These are phyloP conservation scores for Clarireedia sp. DNA, from an alignment of 2,329 filamentous ascomycete genomes.

Conservation along the genomic window DNA sequence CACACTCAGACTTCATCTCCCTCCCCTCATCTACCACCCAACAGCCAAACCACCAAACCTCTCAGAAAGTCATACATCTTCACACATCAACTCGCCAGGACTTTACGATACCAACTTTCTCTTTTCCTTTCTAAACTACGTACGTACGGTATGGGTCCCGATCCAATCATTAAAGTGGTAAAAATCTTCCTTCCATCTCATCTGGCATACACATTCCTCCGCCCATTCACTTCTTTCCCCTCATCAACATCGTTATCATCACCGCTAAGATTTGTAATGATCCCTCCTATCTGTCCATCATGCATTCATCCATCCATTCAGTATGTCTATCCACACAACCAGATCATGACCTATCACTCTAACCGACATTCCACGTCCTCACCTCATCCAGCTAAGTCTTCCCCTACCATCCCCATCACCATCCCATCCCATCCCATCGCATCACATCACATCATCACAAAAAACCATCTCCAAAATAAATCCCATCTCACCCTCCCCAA, in stretches of 20 bases:
- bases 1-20: too few species aligned
- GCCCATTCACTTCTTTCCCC: not conserved
- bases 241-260: not conserved
- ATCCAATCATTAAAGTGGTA: not conserved
- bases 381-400: not conserved
- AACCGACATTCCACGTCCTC: not conserved
- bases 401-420: not conserved
- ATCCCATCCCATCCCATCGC: not conserved
- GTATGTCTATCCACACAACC: not conserved
- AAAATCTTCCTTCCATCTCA: not conserved
- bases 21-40: not conserved
- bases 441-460: not conserved
- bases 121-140: not conserved
- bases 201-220: not conserved
- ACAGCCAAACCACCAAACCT: not conserved
- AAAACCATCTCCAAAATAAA: not conserved
- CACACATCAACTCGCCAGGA: not conserved
- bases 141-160: not conserved
- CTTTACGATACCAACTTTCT: not conserved
- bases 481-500: not conserved
- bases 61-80: too few species aligned
- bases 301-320: not conserved
- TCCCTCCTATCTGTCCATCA: not conserved
- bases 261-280: not conserved
- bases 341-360: not conserved